Conservation (phyloP, 1,284 basidiomycete species). For the Heterobasidion parviporum region DNA sequence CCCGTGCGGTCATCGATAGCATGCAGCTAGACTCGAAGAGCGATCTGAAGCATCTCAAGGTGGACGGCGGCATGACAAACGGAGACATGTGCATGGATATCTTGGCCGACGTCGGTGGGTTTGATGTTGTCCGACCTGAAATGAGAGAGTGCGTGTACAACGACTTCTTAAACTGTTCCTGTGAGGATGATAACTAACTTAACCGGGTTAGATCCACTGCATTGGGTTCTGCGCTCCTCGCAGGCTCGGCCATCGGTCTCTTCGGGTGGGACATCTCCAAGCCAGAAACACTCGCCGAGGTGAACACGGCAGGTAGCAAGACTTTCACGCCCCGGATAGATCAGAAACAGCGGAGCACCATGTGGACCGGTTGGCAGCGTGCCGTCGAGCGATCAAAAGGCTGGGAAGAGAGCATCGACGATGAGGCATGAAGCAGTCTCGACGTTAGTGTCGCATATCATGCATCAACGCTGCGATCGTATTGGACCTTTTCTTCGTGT, state of each 20-base stretch:
- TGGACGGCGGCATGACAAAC: conserved; percentile 94
- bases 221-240: conserved; percentile 93
- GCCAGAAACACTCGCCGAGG: conserved; percentile 81
- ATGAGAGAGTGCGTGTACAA: conserved; percentile 75
- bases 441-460: too few species aligned
- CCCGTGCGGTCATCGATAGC: conserved; percentile 89
- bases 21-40: conserved; percentile 80
- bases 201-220: conserved; percentile 70
- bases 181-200: not conserved
- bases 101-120: conserved; percentile 89
- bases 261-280: conserved; percentile 92
- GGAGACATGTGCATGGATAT: conserved; percentile 87
- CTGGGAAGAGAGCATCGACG: conserved; percentile 64
- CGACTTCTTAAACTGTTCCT: not conserved
- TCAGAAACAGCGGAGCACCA: conserved; percentile 48
- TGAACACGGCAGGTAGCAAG: conserved; percentile 80
- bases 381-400: conserved; percentile 75
- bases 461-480: not conserved
- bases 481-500: not conserved
- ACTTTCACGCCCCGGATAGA: conserved; percentile 60
- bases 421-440: not conserved
- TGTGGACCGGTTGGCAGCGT: conserved; percentile 75
- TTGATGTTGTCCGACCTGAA: conserved; percentile 84
- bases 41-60: conserved; percentile 78
- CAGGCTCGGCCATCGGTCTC: conserved; percentile 80